Conservation (phyloP, 495 filamentous ascomycete species). For the Neurospora discreta region DNA sequence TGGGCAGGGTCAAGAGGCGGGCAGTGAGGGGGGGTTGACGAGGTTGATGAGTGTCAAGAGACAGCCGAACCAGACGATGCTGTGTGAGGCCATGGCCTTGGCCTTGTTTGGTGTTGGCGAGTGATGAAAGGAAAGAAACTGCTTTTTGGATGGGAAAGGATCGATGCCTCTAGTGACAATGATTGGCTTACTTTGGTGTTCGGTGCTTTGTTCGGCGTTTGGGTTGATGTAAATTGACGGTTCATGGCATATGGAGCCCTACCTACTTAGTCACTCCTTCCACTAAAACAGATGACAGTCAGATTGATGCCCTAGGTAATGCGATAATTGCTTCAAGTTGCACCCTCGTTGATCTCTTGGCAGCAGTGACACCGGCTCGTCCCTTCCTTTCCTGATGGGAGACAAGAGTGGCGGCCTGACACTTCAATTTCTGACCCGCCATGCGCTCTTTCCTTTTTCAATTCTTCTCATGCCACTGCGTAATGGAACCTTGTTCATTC, state of each 20-base stretch:
- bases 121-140: background rate
- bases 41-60: constrained; percentile 19
- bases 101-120: constrained; percentile 21
- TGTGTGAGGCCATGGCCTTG: constrained; percentile 23
- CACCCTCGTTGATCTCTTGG: background rate
- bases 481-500: too few species aligned
- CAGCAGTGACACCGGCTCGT: background rate
- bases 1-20: background rate
- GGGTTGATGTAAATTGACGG: background rate
- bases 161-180: background rate
- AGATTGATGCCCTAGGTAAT: background rate
- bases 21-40: constrained; percentile 13
- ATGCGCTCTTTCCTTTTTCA: background rate
- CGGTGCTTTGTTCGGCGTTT: background rate
- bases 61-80: constrained; percentile 11
- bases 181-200: background rate
- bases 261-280: background rate
- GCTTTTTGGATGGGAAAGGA: background rate
- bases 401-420: background rate
- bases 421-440: background rate
- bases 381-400: background rate
- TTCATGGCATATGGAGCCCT: background rate
- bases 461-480: background rate
- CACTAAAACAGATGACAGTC: background rate
- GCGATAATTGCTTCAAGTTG: background rate